phyloP scores from a whole-genome alignment of 2,329 filamentous ascomycete species.

The Thielaviopsis ethacetica region DNA sequence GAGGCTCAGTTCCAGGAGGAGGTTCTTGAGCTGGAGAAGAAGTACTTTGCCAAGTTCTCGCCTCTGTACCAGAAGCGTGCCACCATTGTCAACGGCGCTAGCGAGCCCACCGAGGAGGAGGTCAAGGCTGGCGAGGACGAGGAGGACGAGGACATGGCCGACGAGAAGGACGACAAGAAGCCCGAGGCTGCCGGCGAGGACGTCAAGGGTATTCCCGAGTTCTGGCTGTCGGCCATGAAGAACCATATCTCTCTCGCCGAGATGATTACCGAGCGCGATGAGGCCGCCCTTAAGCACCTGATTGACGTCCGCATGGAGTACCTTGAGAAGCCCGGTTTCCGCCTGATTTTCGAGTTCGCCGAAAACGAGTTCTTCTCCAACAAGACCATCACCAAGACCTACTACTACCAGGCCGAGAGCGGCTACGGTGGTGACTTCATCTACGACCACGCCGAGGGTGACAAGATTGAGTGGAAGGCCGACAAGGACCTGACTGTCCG shows the following conservation, averaged over 20 bases:
- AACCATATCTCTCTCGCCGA: slow-evolving; percentile 94
- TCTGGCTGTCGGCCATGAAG: slow-evolving; percentile 99
- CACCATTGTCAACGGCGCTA: slow-evolving; percentile 72
- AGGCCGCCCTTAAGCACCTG: slow-evolving; percentile 78
- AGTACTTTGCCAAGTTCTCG: slow-evolving; percentile 98
- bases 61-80: slow-evolving; percentile 93
- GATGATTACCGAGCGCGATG: slow-evolving; percentile 96
- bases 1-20: slow-evolving; percentile 98
- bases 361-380: slow-evolving; percentile 96
- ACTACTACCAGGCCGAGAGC: slow-evolving; percentile 97
- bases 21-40: slow-evolving; percentile 95
- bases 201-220: slow-evolving; percentile 81
- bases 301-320: slow-evolving; percentile 98
- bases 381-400: slow-evolving; percentile 94
- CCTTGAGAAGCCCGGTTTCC: slow-evolving; percentile 94
- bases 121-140: slow-evolving; percentile 72
- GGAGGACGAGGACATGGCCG: slow-evolving; percentile 47
- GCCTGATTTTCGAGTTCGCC: slow-evolving; percentile 90
- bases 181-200: slow-evolving; percentile 30
- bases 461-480: slow-evolving; percentile 93
- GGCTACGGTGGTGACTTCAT: slow-evolving; percentile 99
- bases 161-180: slow-evolving; percentile 36
- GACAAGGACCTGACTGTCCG: slow-evolving; percentile 87
- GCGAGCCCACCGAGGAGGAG: slow-evolving; percentile 77
- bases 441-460: slow-evolving; percentile 95